These are phyloP conservation scores for Suhomyces vadensis DNA, from an alignment of 805 yeast genomes.

Conservation along the genomic window DNA sequence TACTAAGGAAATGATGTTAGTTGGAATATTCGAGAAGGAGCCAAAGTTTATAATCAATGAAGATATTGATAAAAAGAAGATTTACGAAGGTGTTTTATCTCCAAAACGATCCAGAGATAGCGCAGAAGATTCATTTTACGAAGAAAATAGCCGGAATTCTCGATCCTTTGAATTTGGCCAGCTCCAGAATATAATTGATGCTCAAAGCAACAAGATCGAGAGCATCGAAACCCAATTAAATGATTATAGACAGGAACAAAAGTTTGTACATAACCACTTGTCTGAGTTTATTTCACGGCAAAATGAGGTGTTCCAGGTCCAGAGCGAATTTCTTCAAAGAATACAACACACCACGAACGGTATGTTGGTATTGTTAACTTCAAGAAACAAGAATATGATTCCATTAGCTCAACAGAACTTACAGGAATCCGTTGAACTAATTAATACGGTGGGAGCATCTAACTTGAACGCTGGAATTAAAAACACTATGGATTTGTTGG, in stretches of 20 bases:
- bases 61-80: not conserved
- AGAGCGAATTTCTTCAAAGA: conserved; percentile 18
- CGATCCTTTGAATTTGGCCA: not conserved
- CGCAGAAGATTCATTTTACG: not conserved
- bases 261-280: conserved; percentile 13
- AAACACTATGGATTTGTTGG: conserved; percentile 19
- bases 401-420: conserved; percentile 17
- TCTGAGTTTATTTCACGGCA: conserved; percentile 18
- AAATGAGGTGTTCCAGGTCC: conserved; percentile 17
- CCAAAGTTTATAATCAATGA: conserved; percentile 3
- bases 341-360: conserved; percentile 17
- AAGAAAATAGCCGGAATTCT: not conserved
- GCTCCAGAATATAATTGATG: not conserved
- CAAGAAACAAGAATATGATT: conserved; percentile 13
- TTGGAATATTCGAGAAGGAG: conserved; percentile 7
- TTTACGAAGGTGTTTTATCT: not conserved
- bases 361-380: conserved; percentile 14
- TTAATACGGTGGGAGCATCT: conserved; percentile 10
- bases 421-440: conserved; percentile 13
- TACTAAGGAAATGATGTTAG: conserved; percentile 11
- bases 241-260: conserved; percentile 13
- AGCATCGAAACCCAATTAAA: conserved; percentile 17
- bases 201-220: conserved; percentile 5
- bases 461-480: conserved; percentile 17
- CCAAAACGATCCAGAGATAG: not conserved